Evolutionary conservation across 1,284 basidiomycete genomes (phyloP).

Genomic region (Naganishia sp.): DNA sequence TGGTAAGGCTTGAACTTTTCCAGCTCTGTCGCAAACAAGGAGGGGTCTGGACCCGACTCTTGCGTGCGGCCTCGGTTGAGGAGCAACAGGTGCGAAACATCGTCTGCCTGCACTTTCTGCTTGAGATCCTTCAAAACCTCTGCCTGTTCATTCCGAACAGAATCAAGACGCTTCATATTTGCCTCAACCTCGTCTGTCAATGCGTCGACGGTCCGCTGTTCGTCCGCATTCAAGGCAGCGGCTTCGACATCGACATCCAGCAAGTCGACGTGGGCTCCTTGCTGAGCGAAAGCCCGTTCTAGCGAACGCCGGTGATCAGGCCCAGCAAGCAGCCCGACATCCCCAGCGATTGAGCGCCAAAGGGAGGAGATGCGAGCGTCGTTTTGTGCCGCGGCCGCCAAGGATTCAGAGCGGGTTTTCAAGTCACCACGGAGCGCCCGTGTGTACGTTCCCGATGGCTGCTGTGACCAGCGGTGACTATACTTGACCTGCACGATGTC

Average conservation of each 20-base stretch:
- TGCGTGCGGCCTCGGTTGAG: constrained; percentile 79
- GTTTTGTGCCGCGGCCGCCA: constrained; percentile 74
- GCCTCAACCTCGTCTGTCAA: constrained; percentile 78
- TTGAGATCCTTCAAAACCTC: constrained; percentile 91
- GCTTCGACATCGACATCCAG: constrained; percentile 65
- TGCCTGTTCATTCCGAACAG: constrained; percentile 79
- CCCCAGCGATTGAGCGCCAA: constrained; percentile 71
- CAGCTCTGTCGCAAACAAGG: constrained; percentile 86
- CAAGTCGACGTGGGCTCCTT: constrained; percentile 56
- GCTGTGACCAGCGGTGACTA: constrained; percentile 84
- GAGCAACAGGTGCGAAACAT: constrained; percentile 91
- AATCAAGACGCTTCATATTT: constrained; percentile 69
- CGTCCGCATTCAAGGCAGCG: constrained; percentile 58
- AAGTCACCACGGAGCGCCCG: constrained; percentile 75
- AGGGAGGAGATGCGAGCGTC: constrained; percentile 74
- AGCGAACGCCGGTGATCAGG: constrained; percentile 49
- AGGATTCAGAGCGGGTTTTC: constrained; percentile 71
- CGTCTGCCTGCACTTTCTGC: constrained; percentile 79
- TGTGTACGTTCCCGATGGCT: constrained; percentile 74
- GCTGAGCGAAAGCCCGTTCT: constrained; percentile 66
- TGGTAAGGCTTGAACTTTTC: constrained; percentile 95
- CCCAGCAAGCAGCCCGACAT: constrained; percentile 63
- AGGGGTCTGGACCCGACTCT: constrained; percentile 68
- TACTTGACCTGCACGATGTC: constrained; percentile 64
- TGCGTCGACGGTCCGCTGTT: constrained; percentile 65